Evolutionary conservation across 306 rosid species (phyloP).

Genomic region (Boehmeria nivea): DNA sequence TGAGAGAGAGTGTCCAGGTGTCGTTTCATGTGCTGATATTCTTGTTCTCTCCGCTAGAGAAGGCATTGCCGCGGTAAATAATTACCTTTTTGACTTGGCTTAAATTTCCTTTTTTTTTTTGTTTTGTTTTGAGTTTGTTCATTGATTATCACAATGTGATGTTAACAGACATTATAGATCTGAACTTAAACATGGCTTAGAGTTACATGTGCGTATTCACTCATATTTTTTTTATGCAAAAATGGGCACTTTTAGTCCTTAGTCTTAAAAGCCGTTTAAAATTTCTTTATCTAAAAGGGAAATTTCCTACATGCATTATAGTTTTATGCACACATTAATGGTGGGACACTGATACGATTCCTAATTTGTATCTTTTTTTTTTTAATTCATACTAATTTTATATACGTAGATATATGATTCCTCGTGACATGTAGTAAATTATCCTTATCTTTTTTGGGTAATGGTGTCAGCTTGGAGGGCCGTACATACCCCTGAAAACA

Average conservation of each 20-base stretch:
- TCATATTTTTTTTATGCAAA: neutral
- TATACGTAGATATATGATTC: too few relatives aligned
- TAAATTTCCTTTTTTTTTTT: neutral
- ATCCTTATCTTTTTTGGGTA: neutral
- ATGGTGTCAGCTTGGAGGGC: slow-evolving; percentile 90
- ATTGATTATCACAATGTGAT: neutral
- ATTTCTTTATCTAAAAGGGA: too few relatives aligned
- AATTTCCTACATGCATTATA: too few relatives aligned
- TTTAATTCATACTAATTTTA: too few relatives aligned
- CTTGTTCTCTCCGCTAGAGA: slow-evolving; percentile 93
- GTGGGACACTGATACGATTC: too few relatives aligned
- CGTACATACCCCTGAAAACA: slow-evolving; percentile 70
- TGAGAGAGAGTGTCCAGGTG: slow-evolving; percentile 97
- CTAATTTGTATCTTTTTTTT: too few relatives aligned
- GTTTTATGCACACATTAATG: too few relatives aligned
- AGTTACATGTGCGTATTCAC: neutral
- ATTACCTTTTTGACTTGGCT: neutral
- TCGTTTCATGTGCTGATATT: slow-evolving; percentile 90
- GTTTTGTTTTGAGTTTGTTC: neutral
- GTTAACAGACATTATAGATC: neutral
- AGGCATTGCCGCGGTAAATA: slow-evolving; percentile 66
- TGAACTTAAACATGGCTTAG: neutral
- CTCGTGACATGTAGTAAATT: too few relatives aligned
- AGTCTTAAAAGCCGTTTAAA: too few relatives aligned
- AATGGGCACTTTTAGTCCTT: too few relatives aligned